phyloP scores from a whole-genome alignment of 2,329 filamentous ascomycete species.

The Macrophomina pseudophaseolina region DNA sequence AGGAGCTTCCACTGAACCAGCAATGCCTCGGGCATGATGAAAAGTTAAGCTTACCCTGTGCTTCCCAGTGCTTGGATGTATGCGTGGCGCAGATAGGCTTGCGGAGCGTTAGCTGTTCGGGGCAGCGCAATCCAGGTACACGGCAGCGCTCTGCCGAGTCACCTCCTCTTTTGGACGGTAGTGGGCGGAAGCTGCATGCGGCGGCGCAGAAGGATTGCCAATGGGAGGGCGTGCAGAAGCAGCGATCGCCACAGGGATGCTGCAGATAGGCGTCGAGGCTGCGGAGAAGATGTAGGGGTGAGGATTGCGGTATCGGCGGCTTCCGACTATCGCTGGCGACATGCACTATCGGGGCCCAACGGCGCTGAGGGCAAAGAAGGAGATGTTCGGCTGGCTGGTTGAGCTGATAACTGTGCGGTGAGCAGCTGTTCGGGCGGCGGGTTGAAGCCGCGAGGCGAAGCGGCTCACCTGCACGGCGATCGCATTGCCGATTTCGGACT shows the following conservation, averaged over 20 bases:
- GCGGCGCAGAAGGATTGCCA: not conserved
- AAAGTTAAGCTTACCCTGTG: too few species aligned
- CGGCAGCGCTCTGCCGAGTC: not conserved
- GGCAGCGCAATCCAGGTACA: not conserved
- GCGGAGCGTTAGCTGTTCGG: not conserved
- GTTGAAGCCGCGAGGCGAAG: not conserved
- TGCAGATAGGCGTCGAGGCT: not conserved
- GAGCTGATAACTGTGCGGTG: not conserved
- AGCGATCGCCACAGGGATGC: not conserved
- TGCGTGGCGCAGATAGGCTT: conserved; percentile 7
- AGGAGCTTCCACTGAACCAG: not conserved
- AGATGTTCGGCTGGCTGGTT: not conserved
- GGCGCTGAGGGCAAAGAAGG: too few species aligned
- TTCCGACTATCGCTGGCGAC: not conserved
- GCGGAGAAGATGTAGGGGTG: not conserved
- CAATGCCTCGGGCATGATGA: too few species aligned
- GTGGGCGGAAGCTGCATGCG: not conserved
- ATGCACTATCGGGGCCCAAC: not conserved
- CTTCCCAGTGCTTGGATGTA: not conserved
- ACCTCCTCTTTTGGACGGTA: conserved; percentile 1
- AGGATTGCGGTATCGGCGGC: not conserved
- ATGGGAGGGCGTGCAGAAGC: not conserved
- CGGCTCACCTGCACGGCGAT: not conserved
- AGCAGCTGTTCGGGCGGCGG: too few species aligned
- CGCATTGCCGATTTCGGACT: not conserved